Base-by-base conservation (phyloP, 805 yeast genomes). In the Schwanniomyces sp. region DNA sequence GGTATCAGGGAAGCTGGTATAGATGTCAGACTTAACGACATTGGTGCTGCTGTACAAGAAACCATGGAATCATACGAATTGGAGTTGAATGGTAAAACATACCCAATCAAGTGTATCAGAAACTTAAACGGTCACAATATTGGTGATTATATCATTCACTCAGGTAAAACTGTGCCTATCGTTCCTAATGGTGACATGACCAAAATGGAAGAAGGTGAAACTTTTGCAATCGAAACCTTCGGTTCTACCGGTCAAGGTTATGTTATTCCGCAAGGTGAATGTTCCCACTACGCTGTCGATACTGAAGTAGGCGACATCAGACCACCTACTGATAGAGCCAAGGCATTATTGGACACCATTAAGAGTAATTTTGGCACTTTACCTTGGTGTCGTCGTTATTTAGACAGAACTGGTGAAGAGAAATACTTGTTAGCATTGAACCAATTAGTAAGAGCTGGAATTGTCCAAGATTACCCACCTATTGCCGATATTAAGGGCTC, bases 171-270 rank as follows among this genome's bases (percentile, higher is more conserved):
- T 24, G 98, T 94, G 41, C 99, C 99, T 14, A 94, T 94, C 59
- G 96, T 94, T 30, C 86, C 91, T 59, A 88, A 88, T 59, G 92
- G 91, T 7, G 99, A 94, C 65, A 80, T 80, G 67, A 94, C 98
- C 9, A 92, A 92, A 78, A 92, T 94, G 97, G 99, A 94, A 67
- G 99, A 94, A 74, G 97, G 97, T 53, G 99, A 94, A 68, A 85
- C 90, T 2, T 92, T 89, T 75, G 99, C 99, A 51, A 92, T 94
- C 62, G 99, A 94, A 72, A 94, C 99, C 2, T 94, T 94, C 62
- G 99, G 99, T 10, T 81, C 96, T 39, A 94, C 99, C 1, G 99
- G 99, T 52, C 81, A 86, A 49, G 99, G 98, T 32, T 86, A 85
- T 57, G 98, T 94, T 30, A 72, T 85, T 41, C 73, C 83, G 7